These are phyloP conservation scores for Dactylellina drechsleri DNA, from an alignment of 2,329 filamentous ascomycete genomes.

Conservation along the genomic window DNA sequence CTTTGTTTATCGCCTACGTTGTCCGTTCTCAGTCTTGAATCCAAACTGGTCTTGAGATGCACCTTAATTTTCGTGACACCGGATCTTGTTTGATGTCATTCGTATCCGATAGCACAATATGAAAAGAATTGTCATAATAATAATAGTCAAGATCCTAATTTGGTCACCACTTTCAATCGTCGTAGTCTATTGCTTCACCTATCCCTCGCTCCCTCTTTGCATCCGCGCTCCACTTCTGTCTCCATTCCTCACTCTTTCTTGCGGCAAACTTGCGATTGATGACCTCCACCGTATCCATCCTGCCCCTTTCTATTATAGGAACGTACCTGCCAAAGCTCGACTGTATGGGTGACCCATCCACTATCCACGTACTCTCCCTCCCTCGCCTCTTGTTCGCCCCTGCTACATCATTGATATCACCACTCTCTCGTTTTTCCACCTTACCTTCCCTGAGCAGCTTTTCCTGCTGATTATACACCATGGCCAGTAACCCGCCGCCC, in stretches of 20 bases:
- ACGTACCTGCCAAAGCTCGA: constrained; percentile 70
- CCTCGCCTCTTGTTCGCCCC: constrained; percentile 25
- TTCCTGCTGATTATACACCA: constrained; percentile 64
- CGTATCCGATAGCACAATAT: too few relatives aligned
- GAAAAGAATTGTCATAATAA: too few relatives aligned
- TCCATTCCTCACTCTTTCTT: constrained; percentile 64
- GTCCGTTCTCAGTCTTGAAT: not conserved
- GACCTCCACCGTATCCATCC: constrained; percentile 70
- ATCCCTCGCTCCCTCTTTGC: constrained; percentile 51
- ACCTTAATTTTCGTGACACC: too few relatives aligned
- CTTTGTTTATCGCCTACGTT: not conserved
- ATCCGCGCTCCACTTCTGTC: constrained; percentile 58
- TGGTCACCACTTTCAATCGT: constrained; percentile 14
- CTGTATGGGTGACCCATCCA: constrained; percentile 69
- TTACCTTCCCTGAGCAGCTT: constrained; percentile 26
- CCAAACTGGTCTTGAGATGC: too few relatives aligned
- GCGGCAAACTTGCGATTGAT: constrained; percentile 71
- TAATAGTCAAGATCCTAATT: too few relatives aligned
- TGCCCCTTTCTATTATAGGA: constrained; percentile 68
- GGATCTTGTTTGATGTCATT: too few relatives aligned
- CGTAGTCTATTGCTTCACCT: constrained; percentile 49
- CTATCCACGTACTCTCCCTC: constrained; percentile 61
- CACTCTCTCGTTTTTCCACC: constrained; percentile 57
- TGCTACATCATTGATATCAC: not conserved
- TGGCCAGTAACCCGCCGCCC: constrained; percentile 76